Evolutionary conservation across 129 eudicot genomes (phyloP).

Genomic region (Sambucus nigra): DNA sequence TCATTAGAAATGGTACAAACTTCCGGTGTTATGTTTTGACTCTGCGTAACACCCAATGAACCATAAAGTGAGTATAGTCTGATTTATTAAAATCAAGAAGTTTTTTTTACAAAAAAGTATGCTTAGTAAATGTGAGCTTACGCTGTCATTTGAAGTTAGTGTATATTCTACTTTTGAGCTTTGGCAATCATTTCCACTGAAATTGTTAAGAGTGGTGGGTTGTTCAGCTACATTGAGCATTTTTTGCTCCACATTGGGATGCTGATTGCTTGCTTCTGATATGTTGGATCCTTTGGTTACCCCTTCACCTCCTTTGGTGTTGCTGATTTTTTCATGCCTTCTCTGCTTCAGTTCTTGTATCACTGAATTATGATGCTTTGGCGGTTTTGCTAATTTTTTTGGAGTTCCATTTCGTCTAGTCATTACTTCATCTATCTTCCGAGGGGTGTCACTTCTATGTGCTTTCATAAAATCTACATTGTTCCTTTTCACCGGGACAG

Average conservation of each 20-base stretch:
- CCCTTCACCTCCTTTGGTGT: constrained; percentile 9
- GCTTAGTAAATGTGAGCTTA: constrained; percentile 24
- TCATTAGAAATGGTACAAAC: constrained; percentile 3
- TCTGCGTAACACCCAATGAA: constrained; percentile 21
- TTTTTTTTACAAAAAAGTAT: not conserved
- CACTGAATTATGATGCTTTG: constrained; percentile 21
- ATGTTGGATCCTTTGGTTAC: not conserved
- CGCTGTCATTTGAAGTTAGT: constrained; percentile 20
- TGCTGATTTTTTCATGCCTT: constrained; percentile 13
- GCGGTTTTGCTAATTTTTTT: constrained; percentile 21
- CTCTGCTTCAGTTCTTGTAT: constrained; percentile 24
- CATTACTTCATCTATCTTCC: constrained; percentile 34
- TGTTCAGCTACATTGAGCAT: constrained; percentile 10
- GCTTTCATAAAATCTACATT: constrained; percentile 19
- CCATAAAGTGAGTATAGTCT: not conserved
- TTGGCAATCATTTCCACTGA: constrained; percentile 19
- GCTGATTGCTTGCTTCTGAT: constrained; percentile 19
- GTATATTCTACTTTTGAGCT: not conserved
- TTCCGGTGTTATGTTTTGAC: constrained; percentile 8
- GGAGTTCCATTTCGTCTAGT: constrained; percentile 21
- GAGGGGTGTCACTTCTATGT: constrained; percentile 17
- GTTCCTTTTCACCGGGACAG: constrained; percentile 14
- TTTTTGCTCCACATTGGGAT: not conserved
- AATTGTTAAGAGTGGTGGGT: not conserved
- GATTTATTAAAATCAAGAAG: not conserved